Evolutionary conservation across 768 basidiomycete species (phyloP), one percentile per base, ranked within the genome.

Genomic region (Agrocybe praecox): DNA sequence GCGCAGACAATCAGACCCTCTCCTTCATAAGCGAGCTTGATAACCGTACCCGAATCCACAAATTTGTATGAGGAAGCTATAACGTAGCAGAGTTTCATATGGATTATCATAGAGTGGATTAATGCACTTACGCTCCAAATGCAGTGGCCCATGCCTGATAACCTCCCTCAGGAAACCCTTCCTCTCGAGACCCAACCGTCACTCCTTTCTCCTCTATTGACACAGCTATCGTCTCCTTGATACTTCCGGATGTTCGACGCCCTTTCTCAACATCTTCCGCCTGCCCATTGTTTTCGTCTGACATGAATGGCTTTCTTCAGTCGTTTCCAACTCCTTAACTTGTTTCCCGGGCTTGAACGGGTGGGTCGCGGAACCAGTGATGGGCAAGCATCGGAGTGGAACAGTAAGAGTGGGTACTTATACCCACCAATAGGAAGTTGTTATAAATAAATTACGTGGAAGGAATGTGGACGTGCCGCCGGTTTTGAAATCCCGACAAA

Each of bases 1-100:
- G 17, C 21, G 1, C 11, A 17, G 10, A 6, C 19, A n/a, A 12
- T 51, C 9, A 34, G 3, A 11, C 26, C 9, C 8, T 43, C 9
- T 12, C 10, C 9, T 2, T 11, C 14, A 46, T n/a, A 15, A 21
- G 2, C 18, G 34, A 17, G 22, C 7, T 18, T 5, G 19, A 33
- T 36, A 59, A 23, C 9, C 26, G 26, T 47, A 60, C 57, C 64
- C 64, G 49, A 65, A 61, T 14, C 55, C 57, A 54, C 61, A 56
- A 24, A 61, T 59, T 22, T 65, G 64, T n/a, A 65, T 46, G 19
- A 65, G 52, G 19, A 60, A 65, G 6, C 64, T 65, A 14, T n/a
- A n/a, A n/a, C n/a, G 22, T 46, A 33, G 14, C 5, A 33, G 42
- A 11, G 19, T 45, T 22, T 22, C 18, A 33, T 24, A 21, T 32